Base-by-base conservation (phyloP, 1,284 basidiomycete genomes). In the Puccinia novopanici region DNA sequence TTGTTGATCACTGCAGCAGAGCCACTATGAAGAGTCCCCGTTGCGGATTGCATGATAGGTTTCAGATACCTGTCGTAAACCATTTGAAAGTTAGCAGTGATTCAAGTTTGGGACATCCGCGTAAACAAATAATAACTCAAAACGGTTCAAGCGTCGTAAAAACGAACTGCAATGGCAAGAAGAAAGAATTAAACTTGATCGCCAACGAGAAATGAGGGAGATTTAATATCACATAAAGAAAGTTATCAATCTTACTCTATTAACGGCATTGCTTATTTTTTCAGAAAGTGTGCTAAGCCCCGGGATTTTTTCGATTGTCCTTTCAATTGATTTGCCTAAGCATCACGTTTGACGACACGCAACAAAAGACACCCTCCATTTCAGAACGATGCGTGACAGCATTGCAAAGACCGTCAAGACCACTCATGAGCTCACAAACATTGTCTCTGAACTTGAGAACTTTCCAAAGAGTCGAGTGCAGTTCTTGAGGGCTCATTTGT, bases 401-500 rank as follows among this genome's bases (percentile, higher is more conserved):
- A 55, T 74, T 30, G 22, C 72, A 17, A 27, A 57, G 63, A 42
- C 40, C 9, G 48, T 5, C n/a, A 8, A 27, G 42, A 48, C 15
- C 4, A 48, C 9, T 67, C 48, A 37, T n/a, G 40, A 3, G 75
- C 79, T 75, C 50, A 81, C 79, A 81, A 68, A 91, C 86, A 52
- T 89, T 89, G 86, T 98, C 95, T 74, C 94, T 89, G 87, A 96
- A 95, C 63, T 89, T 90, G 84, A 97, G 86, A 10, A 97, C 91
- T 86, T 93, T 90, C 94, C 94, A 96, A 19, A 96, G 86, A 2
- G 90, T 90, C 2, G 90, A 87, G 86, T 95, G 92, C 81, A 96
- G 84, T 86, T 97, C 94, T 85, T 96, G 93, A 0, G 95, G 94
- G 79, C 87, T 91, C 94, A 97, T 93, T 55, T 92, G 90, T 15